Evolutionary conservation across 1,139 yeast species (phyloP), one percentile per base, ranked within the genome.

Genomic region (Yamadazyma jaroonii): DNA sequence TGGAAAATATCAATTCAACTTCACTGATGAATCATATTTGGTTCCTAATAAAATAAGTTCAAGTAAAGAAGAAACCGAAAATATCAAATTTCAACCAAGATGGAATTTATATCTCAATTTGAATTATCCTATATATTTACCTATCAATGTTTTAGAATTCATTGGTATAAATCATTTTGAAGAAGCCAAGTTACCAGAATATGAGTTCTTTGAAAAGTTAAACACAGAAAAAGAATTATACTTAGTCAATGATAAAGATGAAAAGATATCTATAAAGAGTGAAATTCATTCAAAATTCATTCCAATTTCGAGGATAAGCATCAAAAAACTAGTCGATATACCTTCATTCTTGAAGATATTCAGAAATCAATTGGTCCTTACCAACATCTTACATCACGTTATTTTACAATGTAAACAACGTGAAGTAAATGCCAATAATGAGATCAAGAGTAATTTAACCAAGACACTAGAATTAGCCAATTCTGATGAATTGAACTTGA

Each of bases 301-400:
- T 3, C 49, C 55, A 7, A 41, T 66, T n/a, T 47, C 45, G 10
- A 45, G 55, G 8, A 26, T 65, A 4, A 43, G 48, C 1, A 45
- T 67, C 11, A 48, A 49, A 20, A 54, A 50, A 23, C 36, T 67
- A 14, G 38, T 41, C 7, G 63, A 60, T 25, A 49, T 68, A 3
- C 43, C 61, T 1, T 44, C 42, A 9, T 36, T 67, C 12, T 35
- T 70, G 3, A 58, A 64, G 1, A 47, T 59, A 0, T 49, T 67
- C 12, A 50, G 75, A 11, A 69, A 63, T 45, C 61, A 55, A 33
- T 38, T 62, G 20, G 59, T 61, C 2, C 47, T 68, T 13, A 42
- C 56, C 9, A 62, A 56, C 36, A 36, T 66, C 6, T 39, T 57
- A 14, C 32, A 36, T 9, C 40, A 43, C 27, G 23, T 48, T 6